These are phyloP conservation scores for Fusarium sp. DNA, from an alignment of 2,329 filamentous ascomycete genomes.

Conservation along the genomic window DNA sequence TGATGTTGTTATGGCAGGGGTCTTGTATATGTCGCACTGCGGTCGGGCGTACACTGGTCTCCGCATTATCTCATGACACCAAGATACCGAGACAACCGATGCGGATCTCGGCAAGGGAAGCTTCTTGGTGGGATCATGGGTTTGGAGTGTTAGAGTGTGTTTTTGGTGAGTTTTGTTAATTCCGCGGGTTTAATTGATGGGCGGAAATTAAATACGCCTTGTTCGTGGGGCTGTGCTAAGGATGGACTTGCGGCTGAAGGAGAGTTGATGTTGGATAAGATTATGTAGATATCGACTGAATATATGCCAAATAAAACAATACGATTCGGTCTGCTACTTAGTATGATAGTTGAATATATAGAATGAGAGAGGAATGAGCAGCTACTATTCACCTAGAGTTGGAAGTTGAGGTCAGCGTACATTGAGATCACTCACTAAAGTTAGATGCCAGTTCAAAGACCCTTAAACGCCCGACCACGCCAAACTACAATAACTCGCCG, in stretches of 20 bases:
- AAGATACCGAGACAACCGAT: slow-evolving; percentile 15
- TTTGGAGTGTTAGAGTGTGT: not conserved
- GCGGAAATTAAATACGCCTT: slow-evolving; percentile 12
- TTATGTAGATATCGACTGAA: not conserved
- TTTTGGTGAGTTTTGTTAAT: not conserved
- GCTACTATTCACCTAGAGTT: too few species aligned
- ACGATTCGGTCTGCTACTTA: too few species aligned
- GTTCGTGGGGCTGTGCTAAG: slow-evolving; percentile 21
- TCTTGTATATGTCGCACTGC: slow-evolving; percentile 2
- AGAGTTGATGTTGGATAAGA: not conserved
- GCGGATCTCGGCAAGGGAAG: slow-evolving; percentile 36
- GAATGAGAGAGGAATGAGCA: too few species aligned
- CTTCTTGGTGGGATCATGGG: slow-evolving; percentile 11
- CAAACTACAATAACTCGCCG: not conserved
- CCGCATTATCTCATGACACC: slow-evolving; percentile 12
- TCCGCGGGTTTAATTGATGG: slow-evolving; percentile 1
- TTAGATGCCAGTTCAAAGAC: not conserved
- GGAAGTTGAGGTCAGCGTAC: too few species aligned
- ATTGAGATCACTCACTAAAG: too few species aligned
- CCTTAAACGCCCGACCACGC: not conserved
- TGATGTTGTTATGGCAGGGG: not conserved
- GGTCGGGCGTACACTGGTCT: slow-evolving; percentile 22
- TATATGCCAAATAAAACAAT: too few species aligned
- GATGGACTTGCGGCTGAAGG: slow-evolving; percentile 5
- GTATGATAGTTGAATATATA: too few species aligned